A percentile compares a stretch with the other conserved stretches of the same genome.
phyloP scores from a whole-genome alignment of 352 stramenopile genomes.

The Globisporangium carolinianum region DNA sequence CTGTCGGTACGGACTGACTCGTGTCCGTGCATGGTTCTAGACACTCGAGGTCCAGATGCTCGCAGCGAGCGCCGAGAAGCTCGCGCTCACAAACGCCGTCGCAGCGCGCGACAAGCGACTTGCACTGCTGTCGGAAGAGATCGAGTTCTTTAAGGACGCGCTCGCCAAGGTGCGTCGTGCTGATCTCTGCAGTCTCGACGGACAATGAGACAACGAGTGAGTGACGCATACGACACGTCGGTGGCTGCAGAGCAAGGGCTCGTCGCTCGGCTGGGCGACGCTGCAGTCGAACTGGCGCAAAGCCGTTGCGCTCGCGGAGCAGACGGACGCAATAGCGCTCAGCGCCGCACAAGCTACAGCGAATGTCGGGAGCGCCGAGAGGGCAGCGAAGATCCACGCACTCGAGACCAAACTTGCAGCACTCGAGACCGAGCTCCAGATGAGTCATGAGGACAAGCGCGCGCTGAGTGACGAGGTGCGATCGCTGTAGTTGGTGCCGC shows the following conservation, averaged over 20 bases:
- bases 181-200: background rate
- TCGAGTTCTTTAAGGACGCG: slow-evolving; percentile 58
- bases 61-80: slow-evolving; percentile 32
- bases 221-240: background rate
- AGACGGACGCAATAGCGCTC: background rate
- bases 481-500: too few species aligned
- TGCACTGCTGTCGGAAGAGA: slow-evolving; percentile 31
- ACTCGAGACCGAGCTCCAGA: slow-evolving; percentile 6
- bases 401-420: slow-evolving; percentile 14
- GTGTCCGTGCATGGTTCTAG: slow-evolving; percentile 11
- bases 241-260: slow-evolving; percentile 10
- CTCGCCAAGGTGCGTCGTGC: slow-evolving; percentile 23
- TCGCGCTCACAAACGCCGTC: slow-evolving; percentile 19
- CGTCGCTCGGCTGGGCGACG: slow-evolving; percentile 9
- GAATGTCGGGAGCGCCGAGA: slow-evolving; percentile 1
- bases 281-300: slow-evolving; percentile 15
- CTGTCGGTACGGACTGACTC: background rate
- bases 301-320: slow-evolving; percentile 8
- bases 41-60: slow-evolving; percentile 30
- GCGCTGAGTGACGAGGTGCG: slow-evolving; percentile 8
- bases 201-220: background rate
- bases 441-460: background rate
- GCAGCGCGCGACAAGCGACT: slow-evolving; percentile 27
- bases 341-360: background rate
- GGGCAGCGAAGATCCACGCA: background rate